Evolutionary conservation across 108 stramenopile genomes (phyloP).

Genomic region (Stephanodiscus triporus): DNA sequence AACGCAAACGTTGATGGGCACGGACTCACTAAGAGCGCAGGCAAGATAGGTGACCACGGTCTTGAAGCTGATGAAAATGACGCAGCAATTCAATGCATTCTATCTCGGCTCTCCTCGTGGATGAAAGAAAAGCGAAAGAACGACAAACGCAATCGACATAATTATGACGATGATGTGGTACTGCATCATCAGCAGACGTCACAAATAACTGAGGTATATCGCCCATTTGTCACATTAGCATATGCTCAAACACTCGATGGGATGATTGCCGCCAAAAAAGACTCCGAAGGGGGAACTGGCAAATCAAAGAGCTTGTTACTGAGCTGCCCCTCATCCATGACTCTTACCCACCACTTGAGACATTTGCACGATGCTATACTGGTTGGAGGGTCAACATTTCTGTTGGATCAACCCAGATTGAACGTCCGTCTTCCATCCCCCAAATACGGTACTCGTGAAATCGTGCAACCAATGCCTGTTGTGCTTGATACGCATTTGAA

Average conservation of each 20-base stretch:
- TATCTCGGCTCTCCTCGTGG: slow-evolving; percentile 1
- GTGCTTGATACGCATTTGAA: slow-evolving; percentile 73
- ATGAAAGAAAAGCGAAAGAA: slow-evolving; percentile 5
- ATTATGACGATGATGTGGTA: background rate
- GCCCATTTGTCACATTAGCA: slow-evolving; percentile 72
- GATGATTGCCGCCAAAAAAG: slow-evolving; percentile 60
- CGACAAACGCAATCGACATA: slow-evolving; percentile 1
- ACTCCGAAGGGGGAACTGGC: slow-evolving; percentile 9
- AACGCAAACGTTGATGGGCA: background rate
- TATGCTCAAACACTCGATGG: slow-evolving; percentile 84
- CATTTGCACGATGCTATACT: slow-evolving; percentile 80
- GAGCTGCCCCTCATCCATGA: slow-evolving; percentile 61
- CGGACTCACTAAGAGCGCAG: background rate
- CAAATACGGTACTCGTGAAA: background rate
- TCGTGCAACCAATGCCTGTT: slow-evolving; percentile 68
- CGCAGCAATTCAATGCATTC: background rate
- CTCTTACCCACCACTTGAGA: slow-evolving; percentile 74
- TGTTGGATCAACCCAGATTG: slow-evolving; percentile 72
- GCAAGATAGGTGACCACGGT: background rate
- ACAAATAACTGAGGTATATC: background rate
- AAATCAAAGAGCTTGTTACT: slow-evolving; percentile 68
- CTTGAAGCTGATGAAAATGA: background rate
- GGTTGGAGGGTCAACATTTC: slow-evolving; percentile 73
- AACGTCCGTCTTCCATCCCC: slow-evolving; percentile 58
- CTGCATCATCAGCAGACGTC: slow-evolving; percentile 2